Conservation (phyloP, 2,329 filamentous ascomycete genomes). For the Tolypocladium tundrense region DNA sequence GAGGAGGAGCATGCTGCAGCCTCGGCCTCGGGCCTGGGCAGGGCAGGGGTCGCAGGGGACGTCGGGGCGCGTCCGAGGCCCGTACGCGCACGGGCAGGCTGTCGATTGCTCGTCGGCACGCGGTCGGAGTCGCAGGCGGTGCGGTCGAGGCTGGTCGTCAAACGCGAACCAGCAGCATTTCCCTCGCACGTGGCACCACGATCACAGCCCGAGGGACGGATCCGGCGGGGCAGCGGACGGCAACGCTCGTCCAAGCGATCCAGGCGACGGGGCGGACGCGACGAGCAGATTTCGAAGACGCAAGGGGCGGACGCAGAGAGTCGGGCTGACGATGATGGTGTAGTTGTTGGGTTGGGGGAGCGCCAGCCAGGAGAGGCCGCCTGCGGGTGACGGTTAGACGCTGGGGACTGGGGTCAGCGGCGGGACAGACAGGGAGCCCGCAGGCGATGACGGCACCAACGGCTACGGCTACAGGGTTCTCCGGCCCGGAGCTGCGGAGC, state of each 20-base stretch:
- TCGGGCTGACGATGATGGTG: not conserved
- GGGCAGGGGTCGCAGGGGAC: not conserved
- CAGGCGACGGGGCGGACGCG: not conserved
- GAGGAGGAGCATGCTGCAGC: slow-evolving; percentile 64
- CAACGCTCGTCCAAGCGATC: no score
- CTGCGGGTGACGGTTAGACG: not conserved
- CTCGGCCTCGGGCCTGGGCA: not conserved
- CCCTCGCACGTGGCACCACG: not conserved
- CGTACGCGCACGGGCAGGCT: no score
- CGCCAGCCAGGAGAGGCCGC: not conserved
- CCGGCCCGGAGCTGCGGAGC: not conserved
- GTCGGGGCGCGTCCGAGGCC: not conserved
- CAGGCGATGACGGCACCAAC: not conserved
- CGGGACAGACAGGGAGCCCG: no score
- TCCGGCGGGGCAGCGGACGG: not conserved
- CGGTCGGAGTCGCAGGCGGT: not conserved
- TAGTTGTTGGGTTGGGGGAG: no score
- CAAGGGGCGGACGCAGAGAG: not conserved
- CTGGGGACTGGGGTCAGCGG: no score
- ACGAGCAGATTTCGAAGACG: not conserved
- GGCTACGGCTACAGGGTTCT: not conserved
- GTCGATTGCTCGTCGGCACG: not conserved
- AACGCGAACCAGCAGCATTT: not conserved
- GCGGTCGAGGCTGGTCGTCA: not conserved
- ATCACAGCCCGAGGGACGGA: not conserved